phyloP scores from a whole-genome alignment of 2,329 filamentous ascomycete genomes.

The Mycocentrospora acerina region DNA sequence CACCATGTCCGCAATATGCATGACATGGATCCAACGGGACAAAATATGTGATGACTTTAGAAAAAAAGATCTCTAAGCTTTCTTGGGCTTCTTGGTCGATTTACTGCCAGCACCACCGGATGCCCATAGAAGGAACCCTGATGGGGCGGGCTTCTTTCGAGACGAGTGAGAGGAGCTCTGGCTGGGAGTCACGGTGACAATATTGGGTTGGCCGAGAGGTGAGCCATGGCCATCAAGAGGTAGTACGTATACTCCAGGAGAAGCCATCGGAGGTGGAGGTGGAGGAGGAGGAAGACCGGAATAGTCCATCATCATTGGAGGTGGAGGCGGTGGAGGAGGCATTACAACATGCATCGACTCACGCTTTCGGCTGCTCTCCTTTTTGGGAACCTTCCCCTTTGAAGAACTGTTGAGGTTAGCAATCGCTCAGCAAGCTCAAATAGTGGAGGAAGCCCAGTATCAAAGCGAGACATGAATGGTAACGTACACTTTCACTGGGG shows the following conservation, averaged over 20 bases:
- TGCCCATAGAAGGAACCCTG: neutral
- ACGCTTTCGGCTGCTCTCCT: slow-evolving; percentile 17
- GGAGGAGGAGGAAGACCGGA: too few relatives aligned
- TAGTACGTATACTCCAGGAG: slow-evolving; percentile 6
- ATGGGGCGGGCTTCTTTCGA: neutral
- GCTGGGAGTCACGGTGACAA: neutral
- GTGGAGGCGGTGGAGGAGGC: slow-evolving; percentile 5
- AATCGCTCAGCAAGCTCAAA: too few relatives aligned
- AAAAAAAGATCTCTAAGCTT: too few relatives aligned
- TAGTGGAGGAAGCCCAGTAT: too few relatives aligned
- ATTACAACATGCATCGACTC: slow-evolving; percentile 2
- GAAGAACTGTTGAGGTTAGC: too few relatives aligned
- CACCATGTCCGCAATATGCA: slow-evolving; percentile 5
- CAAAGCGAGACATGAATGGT: too few relatives aligned
- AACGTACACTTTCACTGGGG: too few relatives aligned
- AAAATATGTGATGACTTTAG: too few relatives aligned
- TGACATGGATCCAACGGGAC: too few relatives aligned
- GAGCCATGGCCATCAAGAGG: too few relatives aligned
- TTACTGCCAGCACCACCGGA: neutral
- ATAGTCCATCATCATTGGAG: too few relatives aligned
- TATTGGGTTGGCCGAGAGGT: slow-evolving; percentile 1
- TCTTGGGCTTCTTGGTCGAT: too few relatives aligned
- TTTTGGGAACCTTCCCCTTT: neutral
- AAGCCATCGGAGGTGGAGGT: slow-evolving; percentile 10
- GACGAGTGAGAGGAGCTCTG: neutral